Base-by-base conservation (phyloP, 805 yeast genomes). In the Metschnikowia baotianmanensis region DNA sequence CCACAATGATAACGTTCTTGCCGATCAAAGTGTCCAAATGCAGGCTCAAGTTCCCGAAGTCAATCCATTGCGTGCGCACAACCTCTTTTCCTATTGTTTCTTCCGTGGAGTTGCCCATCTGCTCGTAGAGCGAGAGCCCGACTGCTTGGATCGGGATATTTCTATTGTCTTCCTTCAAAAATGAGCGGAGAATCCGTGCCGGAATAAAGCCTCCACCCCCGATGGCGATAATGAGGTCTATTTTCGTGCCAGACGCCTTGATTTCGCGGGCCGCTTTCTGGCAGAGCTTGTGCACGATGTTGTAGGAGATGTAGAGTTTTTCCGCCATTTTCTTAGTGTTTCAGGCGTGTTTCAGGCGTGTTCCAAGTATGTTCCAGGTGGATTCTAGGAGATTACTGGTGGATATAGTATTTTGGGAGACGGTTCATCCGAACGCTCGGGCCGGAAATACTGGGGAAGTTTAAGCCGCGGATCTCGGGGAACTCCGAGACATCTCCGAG, bases 51-150 rank as follows among this genome's bases (percentile, higher is more conserved):
- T 46, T 48, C 26, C 55, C 53, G 58, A 84, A 85, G 58, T 85
- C 89, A 45, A 85, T 78, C 95, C 95, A 85, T 62, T 85, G 95
- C 31, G 87, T 80, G 65, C 93, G 76, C 33, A 80, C 77, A 25
- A 85, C 91, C 47, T 76, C 54, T 27, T 45, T 48, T 18, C 54
- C 54, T 9, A 50, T 50, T 9, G 42, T 36, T 21, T 47, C 91
- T 21, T 64, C 76, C 18, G 64, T 67, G 12, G 43, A 18, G 19
- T 35, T 23, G 15, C 52, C 52, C 39, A 50, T 32, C 25, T 50
- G 45, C 38, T 50, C 53, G 40, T 50, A 50, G 17, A 50, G 45
- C 34, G 53, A 50, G 11, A 50, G 26, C n/a, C 53, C 53, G 28
- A 50, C 40, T 19, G 53, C 53, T 40, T 50, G 53, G 40, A 50